Base-by-base conservation (phyloP, 2,329 filamentous ascomycete genomes). In the Epichloe elymi region DNA sequence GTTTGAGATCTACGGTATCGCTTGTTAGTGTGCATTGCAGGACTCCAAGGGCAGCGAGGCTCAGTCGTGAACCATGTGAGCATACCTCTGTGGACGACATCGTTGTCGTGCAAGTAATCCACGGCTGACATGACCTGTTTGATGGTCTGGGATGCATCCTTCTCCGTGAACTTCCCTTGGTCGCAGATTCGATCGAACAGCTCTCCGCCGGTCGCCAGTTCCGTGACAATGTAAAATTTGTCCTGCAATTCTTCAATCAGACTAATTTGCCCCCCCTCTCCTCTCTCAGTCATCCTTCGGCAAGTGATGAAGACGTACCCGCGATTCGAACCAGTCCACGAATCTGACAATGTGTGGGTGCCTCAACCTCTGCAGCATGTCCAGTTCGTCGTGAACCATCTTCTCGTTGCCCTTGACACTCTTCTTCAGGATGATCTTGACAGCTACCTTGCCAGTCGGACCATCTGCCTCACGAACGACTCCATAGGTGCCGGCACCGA, bases 381-480 rank as follows among this genome's bases (percentile, higher is more conserved):
- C 80, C 61, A 98, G 77, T 73, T 98, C 93, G 67, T 98, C 93
- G 67, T 95, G 93, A 40, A 98, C 93, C 93, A 98, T 98, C 67
- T 85, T 82, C 74, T 98, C 93, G 62, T 97, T 97, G 57, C 90
- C 91, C 68, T 90, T 94, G 66, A 98, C 91, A 70, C 95, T 97
- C 75, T 95, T 96, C 80, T 98, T 98, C 63, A 97, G 75, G 68
- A 98, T 98, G 67, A 98, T 97, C 78, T 98, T 98, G 70, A 98
- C 80, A 40, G 93, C 93, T 54, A 95, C 90, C 75, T 95, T 80
- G 67, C 88, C 88, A 19, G 79, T 77, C 41, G 85, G 81, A 59
- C 87, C 80, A 55, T 96, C 89, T 54, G 93, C 93, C 71, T 98
- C 93, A 61, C 93, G 83, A 63, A 98, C 93, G 63, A 98, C 95